A percentile compares a stretch with the other conserved stretches of the same genome.
phyloP scores from a whole-genome alignment of 2,329 filamentous ascomycete genomes.

The Fusarium sp. region DNA sequence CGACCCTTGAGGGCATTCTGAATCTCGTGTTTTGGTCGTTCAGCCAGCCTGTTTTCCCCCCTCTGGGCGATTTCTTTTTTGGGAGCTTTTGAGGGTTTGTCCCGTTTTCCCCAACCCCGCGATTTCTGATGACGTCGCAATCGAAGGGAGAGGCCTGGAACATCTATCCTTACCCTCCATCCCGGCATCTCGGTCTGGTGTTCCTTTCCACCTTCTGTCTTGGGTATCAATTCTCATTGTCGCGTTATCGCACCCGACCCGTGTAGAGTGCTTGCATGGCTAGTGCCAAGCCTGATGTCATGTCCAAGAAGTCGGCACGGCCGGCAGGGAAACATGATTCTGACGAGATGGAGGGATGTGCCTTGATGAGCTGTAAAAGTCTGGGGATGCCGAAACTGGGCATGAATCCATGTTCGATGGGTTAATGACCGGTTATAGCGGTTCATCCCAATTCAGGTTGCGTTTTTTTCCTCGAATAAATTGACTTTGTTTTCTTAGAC shows the following conservation, averaged over 20 bases:
- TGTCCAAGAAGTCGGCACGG: conserved; percentile 24
- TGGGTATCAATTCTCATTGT: conserved; percentile 6
- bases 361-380: neutral
- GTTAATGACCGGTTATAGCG: neutral
- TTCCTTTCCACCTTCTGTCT: neutral
- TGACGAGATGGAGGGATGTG: neutral
- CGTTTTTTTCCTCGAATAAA: neutral
- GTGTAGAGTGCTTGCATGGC: conserved; percentile 37
- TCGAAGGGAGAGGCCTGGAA: conserved; percentile 9
- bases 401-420: neutral
- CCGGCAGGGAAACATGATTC: conserved; percentile 4
- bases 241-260: neutral
- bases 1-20: neutral
- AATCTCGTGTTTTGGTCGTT: conserved; percentile 6
- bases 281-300: conserved; percentile 29
- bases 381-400: conserved; percentile 1
- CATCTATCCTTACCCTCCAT: neutral
- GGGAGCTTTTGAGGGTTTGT: neutral
- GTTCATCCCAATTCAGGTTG: neutral
- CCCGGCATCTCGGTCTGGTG: neutral
- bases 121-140: conserved; percentile 28
- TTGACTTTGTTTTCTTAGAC: neutral
- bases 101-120: conserved; percentile 22
- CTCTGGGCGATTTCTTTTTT: conserved; percentile 17
- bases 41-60: conserved; percentile 32